Conservation (phyloP, 2,329 filamentous ascomycete species). For the Fusarium drepaniforme region DNA sequence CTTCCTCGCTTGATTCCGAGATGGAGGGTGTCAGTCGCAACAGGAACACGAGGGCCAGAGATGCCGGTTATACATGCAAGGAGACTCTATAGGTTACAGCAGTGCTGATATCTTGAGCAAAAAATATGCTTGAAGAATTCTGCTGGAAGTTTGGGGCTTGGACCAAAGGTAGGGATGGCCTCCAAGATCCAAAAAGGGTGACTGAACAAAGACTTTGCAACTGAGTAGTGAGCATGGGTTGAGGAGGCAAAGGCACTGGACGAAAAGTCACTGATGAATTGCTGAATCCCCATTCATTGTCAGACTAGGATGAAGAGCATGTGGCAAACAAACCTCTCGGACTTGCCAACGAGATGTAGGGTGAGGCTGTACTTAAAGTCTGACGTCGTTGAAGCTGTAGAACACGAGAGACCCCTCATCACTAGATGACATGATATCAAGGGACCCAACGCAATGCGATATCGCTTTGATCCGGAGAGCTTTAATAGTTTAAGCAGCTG, state of each 20-base stretch:
- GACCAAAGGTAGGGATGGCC: too few species aligned
- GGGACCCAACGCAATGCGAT: background rate
- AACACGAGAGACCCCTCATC: background rate
- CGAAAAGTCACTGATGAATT: background rate
- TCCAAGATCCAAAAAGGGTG: too few species aligned
- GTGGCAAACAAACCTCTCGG: rapidly evolving
- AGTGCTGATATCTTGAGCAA: too few species aligned
- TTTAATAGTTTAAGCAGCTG: background rate
- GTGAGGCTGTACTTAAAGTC: background rate
- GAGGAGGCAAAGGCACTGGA: background rate
- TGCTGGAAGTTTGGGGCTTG: too few species aligned
- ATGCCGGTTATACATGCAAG: background rate
- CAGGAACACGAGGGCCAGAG: background rate
- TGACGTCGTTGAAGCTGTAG: background rate
- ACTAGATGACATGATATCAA: background rate
- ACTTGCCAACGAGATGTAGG: background rate
- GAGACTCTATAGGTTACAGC: too few species aligned
- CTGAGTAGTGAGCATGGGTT: too few species aligned
- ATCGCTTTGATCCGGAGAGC: background rate
- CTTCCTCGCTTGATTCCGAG: background rate
- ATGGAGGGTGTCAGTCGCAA: background rate
- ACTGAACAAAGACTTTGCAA: too few species aligned
- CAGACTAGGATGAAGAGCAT: background rate
- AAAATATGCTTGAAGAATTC: too few species aligned
- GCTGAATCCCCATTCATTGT: background rate